A percentile compares a stretch with the other conserved stretches of the same genome.
phyloP scores from a whole-genome alignment of 257 asterid genomes.

The Eucommia ulmoides region DNA sequence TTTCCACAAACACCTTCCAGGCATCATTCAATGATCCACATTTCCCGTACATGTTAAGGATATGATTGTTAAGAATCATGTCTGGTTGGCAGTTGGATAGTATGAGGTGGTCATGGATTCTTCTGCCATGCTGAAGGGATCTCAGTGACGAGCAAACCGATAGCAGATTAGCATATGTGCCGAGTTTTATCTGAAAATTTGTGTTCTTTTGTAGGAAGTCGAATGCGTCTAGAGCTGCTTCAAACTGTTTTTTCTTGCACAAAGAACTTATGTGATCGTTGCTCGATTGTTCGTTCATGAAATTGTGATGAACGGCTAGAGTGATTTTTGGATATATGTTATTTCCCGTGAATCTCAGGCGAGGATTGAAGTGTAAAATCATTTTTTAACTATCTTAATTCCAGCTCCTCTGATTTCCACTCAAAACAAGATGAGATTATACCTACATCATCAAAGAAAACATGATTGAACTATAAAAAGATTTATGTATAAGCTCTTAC shows the following conservation, averaged over 20 bases:
- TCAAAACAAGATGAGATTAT: too few species aligned
- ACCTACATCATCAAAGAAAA: too few species aligned
- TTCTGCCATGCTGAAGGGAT: conserved; percentile 36
- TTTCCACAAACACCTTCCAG: conserved; percentile 43
- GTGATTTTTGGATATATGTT: too few species aligned
- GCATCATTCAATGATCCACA: conserved; percentile 53
- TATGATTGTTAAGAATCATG: conserved; percentile 54
- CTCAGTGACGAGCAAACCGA: conserved; percentile 48
- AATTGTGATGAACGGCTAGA: too few species aligned
- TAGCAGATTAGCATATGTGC: conserved; percentile 44
- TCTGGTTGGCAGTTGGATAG: conserved; percentile 34
- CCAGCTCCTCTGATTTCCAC: too few species aligned
- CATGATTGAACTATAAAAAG: too few species aligned
- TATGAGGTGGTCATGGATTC: conserved; percentile 33
- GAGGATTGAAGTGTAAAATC: too few species aligned
- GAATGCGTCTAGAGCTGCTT: conserved; percentile 39
- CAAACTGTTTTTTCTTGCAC: conserved; percentile 44
- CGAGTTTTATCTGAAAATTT: conserved; percentile 20
- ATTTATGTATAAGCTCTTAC: too few species aligned
- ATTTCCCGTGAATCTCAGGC: too few species aligned
- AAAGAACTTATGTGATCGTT: conserved; percentile 33
- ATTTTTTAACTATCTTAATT: too few species aligned
- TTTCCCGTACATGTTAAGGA: conserved; percentile 69
- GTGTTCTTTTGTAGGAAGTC: conserved; percentile 26
- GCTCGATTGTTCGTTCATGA: conserved; percentile 22